Percentiles rank a stretch among this genome's conserved stretches.
These are phyloP conservation scores for Geranium brycei DNA, from an alignment of 345 rosid genomes.

Conservation along the genomic window DNA sequence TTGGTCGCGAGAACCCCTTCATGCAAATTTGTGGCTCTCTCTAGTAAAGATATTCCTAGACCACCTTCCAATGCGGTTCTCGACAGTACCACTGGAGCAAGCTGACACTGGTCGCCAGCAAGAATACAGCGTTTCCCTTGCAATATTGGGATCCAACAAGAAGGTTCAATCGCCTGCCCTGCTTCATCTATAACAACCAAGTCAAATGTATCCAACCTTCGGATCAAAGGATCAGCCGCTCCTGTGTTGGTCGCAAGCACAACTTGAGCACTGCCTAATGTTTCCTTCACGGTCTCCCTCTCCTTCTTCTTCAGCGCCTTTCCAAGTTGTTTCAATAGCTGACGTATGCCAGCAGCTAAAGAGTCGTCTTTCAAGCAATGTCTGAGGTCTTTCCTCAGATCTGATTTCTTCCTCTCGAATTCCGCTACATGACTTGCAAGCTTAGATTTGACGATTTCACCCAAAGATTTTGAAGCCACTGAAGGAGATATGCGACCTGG, in stretches of 20 bases:
- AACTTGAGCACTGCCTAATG: conserved; percentile 67
- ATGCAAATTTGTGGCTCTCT: conserved; percentile 67
- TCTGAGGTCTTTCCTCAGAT: conserved; percentile 74
- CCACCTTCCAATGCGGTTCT: conserved; percentile 84
- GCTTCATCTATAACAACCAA: conserved; percentile 94
- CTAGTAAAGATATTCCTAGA: conserved; percentile 76
- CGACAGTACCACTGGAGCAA: conserved; percentile 85
- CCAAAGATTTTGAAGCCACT: conserved; percentile 78
- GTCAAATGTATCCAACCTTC: conserved; percentile 69
- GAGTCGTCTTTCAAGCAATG: conserved; percentile 79
- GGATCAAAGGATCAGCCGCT: conserved; percentile 80
- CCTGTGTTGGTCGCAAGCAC: conserved; percentile 93
- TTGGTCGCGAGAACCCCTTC: conserved; percentile 57
- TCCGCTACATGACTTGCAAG: conserved; percentile 54
- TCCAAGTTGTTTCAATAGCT: conserved; percentile 84
- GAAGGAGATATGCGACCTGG: conserved; percentile 84
- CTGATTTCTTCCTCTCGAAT: conserved; percentile 73
- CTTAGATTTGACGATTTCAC: conserved; percentile 67
- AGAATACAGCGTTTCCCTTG: conserved; percentile 86
- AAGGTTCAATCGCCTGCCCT: conserved; percentile 91
- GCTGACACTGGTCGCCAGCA: conserved; percentile 89
- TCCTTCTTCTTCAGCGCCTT: conserved; percentile 82
- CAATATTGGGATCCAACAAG: conserved; percentile 89
- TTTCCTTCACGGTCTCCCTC: conserved; percentile 73
- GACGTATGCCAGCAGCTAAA: conserved; percentile 91